Evolutionary conservation across 2,329 filamentous ascomycete species (phyloP), one percentile per base, ranked within the genome.

Genomic region (Zymoseptoria tritici): DNA sequence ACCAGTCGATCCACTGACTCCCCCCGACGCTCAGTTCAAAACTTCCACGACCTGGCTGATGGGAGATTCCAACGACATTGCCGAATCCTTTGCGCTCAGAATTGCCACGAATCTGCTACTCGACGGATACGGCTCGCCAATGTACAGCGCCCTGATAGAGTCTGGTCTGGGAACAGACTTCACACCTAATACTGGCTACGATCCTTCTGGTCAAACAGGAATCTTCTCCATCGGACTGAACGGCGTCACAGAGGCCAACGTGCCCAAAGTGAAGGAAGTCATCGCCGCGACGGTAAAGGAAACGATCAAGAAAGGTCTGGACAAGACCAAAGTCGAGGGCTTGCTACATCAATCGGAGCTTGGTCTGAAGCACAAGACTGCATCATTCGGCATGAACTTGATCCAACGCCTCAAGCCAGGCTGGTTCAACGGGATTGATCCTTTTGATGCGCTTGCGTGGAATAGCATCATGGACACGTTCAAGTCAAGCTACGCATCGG

Each of bases 351-450:
- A 97, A 74, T 78, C 97, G 3, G 94, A 99, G 72, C 81, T 99
- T n/a, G 83, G 87, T 0, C 78, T 97, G 54, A 97, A 97, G 77
- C 91, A 99, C 78, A 97, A 97, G 80, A 97, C 91, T 0, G 90
- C 94, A 57, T 91, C 89, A 69, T 99, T 99, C 71, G 94, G 94
- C 13, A 90, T 97, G 81, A 87, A 87, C 19, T 83, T 97, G 57
- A 85, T 99, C 75, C 90, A 96, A 67, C 85, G 93, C 50, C 81
- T 97, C 7, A 90, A 96, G 71, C 88, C 91, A 1, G 87, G 89
- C 60, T 99, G 94, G 94, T 97, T 99, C 76, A 95, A 94, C 59
- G 94, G 93, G 4, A 86, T 91, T 3, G 90, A 97, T 72, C 93
- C 94, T 0, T 95, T 97, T 75, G 87, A 96, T 65, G 87, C 90